Evolutionary conservation across 768 basidiomycete species (phyloP).

Genomic region (Lentinula boryana): DNA sequence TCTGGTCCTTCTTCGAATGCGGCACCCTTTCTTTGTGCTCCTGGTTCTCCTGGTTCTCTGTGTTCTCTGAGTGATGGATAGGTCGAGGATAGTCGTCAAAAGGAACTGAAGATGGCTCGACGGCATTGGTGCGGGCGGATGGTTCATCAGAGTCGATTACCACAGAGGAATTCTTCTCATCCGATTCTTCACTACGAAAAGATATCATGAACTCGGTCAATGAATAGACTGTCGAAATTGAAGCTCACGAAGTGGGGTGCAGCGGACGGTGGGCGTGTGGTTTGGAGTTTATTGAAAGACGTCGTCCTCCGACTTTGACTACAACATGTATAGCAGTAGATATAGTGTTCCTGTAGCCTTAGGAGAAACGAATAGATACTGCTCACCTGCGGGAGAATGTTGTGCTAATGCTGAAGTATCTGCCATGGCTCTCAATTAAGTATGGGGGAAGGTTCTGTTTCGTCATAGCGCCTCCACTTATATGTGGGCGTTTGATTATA

Average conservation of each 20-base stretch:
- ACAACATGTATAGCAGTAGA: no score
- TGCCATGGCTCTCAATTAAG: not conserved
- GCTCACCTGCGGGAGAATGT: not conserved
- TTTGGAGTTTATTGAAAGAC: not conserved
- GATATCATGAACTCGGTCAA: not conserved
- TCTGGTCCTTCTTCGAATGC: not conserved
- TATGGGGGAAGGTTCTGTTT: not conserved
- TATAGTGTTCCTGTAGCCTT: no score
- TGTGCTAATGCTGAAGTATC: not conserved
- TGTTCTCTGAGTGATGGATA: not conserved
- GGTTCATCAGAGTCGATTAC: not conserved
- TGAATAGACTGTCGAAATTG: not conserved
- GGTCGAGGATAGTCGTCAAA: conserved; percentile 2
- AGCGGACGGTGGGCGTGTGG: not conserved
- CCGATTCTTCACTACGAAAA: not conserved
- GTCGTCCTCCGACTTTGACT: conserved; percentile 3
- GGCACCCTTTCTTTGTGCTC: not conserved
- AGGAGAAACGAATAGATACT: not conserved
- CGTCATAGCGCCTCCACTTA: not conserved
- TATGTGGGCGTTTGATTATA: no score
- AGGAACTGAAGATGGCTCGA: not conserved
- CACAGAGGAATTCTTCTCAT: not conserved
- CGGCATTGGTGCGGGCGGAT: not conserved
- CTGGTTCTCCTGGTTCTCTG: not conserved
- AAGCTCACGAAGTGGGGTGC: not conserved